These are phyloP conservation scores for Sherardia arvensis DNA, from an alignment of 257 asterid species.

Conservation along the genomic window DNA sequence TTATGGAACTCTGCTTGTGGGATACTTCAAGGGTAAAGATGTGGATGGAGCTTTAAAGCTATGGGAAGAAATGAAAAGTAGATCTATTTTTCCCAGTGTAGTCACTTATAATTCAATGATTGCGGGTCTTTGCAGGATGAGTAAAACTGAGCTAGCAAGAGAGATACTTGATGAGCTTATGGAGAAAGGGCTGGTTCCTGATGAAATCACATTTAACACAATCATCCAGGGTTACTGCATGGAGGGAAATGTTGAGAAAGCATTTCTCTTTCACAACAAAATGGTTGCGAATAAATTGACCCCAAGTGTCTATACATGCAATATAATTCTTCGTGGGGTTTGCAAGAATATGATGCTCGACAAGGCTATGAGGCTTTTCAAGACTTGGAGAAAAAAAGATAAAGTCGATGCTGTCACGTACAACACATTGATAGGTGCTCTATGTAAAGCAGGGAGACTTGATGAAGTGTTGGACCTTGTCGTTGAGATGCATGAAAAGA, in stretches of 20 bases:
- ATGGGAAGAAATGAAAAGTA: constrained; percentile 79
- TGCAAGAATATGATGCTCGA: constrained; percentile 70
- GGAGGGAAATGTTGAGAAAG: constrained; percentile 67
- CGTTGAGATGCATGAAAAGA: constrained; percentile 65
- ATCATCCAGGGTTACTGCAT: constrained; percentile 73
- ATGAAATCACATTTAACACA: constrained; percentile 70
- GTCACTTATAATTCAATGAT: constrained; percentile 65
- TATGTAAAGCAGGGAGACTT: constrained; percentile 60
- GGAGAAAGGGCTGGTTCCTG: constrained; percentile 66
- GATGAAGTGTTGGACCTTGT: constrained; percentile 54
- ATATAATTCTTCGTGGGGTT: constrained; percentile 70
- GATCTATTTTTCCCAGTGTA: constrained; percentile 44
- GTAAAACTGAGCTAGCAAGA: constrained; percentile 56
- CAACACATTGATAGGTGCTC: constrained; percentile 64
- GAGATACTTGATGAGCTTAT: constrained; percentile 51
- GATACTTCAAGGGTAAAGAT: constrained; percentile 54
- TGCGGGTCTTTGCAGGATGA: constrained; percentile 65
- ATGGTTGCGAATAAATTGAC: constrained; percentile 68
- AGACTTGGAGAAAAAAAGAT: constrained; percentile 53
- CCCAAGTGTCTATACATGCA: constrained; percentile 59
- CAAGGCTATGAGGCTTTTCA: constrained; percentile 62
- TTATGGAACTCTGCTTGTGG: constrained; percentile 74
- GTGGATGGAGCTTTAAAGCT: constrained; percentile 44
- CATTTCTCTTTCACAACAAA: constrained; percentile 67
- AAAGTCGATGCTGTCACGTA: constrained; percentile 62